Conservation (phyloP, 768 basidiomycete genomes). For the Pleurotus giganteus region DNA sequence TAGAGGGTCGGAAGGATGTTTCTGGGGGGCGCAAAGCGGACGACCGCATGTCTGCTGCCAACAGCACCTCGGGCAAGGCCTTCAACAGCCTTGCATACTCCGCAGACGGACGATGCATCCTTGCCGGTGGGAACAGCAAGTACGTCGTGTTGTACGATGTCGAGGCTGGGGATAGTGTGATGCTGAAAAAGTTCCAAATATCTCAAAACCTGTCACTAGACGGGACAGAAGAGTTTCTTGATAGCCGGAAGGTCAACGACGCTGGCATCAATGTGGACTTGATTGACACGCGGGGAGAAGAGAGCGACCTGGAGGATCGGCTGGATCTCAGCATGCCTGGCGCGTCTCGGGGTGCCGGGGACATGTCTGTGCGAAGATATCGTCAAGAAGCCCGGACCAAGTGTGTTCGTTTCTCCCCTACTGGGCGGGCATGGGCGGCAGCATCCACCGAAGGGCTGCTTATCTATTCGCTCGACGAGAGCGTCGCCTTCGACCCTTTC, state of each 20-base stretch:
- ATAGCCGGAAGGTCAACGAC: conserved; percentile 83
- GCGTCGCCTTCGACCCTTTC: conserved; percentile 89
- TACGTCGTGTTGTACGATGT: conserved; percentile 96
- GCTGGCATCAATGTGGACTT: conserved; percentile 85
- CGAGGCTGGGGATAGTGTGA: conserved; percentile 82
- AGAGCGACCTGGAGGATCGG: conserved; percentile 89
- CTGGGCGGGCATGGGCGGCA: conserved; percentile 93
- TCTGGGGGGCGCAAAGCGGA: conserved; percentile 90
- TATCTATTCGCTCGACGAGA: conserved; percentile 92
- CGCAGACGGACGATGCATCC: conserved; percentile 86
- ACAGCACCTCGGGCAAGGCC: conserved; percentile 84
- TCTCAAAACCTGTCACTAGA: conserved; percentile 94
- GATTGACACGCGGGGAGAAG: conserved; percentile 82
- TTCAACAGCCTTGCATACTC: conserved; percentile 94
- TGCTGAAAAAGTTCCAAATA: conserved; percentile 96
- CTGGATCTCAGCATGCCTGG: conserved; percentile 84
- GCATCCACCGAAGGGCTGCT: conserved; percentile 95
- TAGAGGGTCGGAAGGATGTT: conserved; percentile 93
- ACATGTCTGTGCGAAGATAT: conserved; percentile 85
- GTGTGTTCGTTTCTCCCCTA: conserved; percentile 91
- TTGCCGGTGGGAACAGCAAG: conserved; percentile 96
- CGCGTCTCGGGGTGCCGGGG: conserved; percentile 70
- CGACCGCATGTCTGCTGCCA: conserved; percentile 87
- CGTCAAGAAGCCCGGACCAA: conserved; percentile 90
- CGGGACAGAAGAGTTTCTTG: conserved; percentile 94